phyloP scores from a whole-genome alignment of 2,329 filamentous ascomycete genomes.

The Microdochium bolleyi region DNA sequence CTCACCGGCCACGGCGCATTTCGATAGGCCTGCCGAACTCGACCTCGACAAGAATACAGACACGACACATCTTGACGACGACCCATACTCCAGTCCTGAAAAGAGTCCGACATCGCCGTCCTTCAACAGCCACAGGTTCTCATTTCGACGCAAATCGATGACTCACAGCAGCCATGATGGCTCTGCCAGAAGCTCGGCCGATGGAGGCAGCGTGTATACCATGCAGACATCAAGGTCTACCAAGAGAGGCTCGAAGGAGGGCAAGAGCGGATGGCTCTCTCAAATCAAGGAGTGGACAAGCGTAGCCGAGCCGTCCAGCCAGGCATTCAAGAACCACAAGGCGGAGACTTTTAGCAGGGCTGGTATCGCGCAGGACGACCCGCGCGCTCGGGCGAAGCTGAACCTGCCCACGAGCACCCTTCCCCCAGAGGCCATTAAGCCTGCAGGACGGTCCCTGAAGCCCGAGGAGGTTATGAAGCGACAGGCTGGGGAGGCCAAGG shows the following conservation, averaged over 20 bases:
- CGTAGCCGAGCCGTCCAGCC: slow-evolving; percentile 39
- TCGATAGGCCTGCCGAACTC: not conserved
- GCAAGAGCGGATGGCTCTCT: slow-evolving; percentile 27
- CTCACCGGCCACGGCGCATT: not conserved
- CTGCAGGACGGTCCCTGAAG: slow-evolving; percentile 30
- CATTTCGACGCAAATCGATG: slow-evolving; percentile 1
- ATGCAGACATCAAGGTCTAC: slow-evolving; percentile 4
- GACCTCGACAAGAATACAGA: not conserved
- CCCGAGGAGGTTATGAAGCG: slow-evolving; percentile 34
- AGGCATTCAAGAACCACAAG: slow-evolving; percentile 38
- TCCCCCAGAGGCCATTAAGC: slow-evolving; percentile 36
- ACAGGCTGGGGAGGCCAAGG: slow-evolving; percentile 21
- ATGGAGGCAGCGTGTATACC: slow-evolving; percentile 1
- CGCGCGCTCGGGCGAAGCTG: slow-evolving; percentile 34
- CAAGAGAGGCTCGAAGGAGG: slow-evolving; percentile 18
- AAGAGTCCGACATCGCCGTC: not conserved
- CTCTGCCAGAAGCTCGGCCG: not conserved
- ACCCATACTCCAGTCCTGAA: not conserved
- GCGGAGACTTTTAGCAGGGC: slow-evolving; percentile 31
- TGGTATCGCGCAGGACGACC: slow-evolving; percentile 34
- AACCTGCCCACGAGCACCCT: slow-evolving; percentile 36
- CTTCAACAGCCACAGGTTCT: not conserved
- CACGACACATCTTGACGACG: not conserved
- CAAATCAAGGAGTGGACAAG: slow-evolving; percentile 40
- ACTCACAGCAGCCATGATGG: slow-evolving; percentile 2